Percentiles rank a stretch among this genome's conserved stretches.
Evolutionary conservation across 2,329 filamentous ascomycete genomes (phyloP).

Genomic region (Eurotiales sp.): DNA sequence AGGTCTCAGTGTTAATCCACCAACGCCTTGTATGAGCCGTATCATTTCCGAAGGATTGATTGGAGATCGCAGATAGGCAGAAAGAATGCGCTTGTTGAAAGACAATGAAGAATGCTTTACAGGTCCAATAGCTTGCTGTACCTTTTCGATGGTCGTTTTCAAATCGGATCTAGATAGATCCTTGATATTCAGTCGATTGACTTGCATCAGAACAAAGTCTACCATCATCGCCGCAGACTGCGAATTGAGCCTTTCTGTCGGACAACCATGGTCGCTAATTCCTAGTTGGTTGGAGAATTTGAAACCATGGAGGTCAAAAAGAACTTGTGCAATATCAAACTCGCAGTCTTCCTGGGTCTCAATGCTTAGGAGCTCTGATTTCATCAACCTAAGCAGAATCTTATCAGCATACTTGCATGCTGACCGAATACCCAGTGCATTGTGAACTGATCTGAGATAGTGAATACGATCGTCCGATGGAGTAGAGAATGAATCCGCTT

Average conservation of each 20-base stretch:
- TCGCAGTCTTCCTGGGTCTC: conserved; percentile 77
- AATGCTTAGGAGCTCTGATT: conserved; percentile 74
- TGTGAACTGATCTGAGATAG: conserved; percentile 76
- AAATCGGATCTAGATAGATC: conserved; percentile 89
- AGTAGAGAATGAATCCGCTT: conserved; percentile 59
- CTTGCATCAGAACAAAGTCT: conserved; percentile 77
- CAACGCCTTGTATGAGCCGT: conserved; percentile 72
- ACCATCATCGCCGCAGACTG: conserved; percentile 76
- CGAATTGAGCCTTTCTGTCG: conserved; percentile 71
- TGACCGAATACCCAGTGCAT: conserved; percentile 76
- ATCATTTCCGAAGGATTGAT: conserved; percentile 79
- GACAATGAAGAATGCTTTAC: conserved; percentile 75
- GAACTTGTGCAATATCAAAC: conserved; percentile 77
- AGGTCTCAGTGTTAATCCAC: conserved; percentile 67
- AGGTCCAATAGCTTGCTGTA: conserved; percentile 77
- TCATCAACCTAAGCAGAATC: conserved; percentile 83
- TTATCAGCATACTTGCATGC: conserved; percentile 84
- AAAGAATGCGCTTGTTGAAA: conserved; percentile 83
- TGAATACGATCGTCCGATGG: conserved; percentile 71
- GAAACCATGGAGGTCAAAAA: conserved; percentile 77
- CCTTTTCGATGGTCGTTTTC: conserved; percentile 84
- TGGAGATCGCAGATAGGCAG: conserved; percentile 74
- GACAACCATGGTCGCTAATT: conserved; percentile 75
- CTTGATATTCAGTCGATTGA: conserved; percentile 79
- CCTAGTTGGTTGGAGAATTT: conserved; percentile 69